Conservation (phyloP, 306 rosid genomes). For the Luffa acutangula region DNA sequence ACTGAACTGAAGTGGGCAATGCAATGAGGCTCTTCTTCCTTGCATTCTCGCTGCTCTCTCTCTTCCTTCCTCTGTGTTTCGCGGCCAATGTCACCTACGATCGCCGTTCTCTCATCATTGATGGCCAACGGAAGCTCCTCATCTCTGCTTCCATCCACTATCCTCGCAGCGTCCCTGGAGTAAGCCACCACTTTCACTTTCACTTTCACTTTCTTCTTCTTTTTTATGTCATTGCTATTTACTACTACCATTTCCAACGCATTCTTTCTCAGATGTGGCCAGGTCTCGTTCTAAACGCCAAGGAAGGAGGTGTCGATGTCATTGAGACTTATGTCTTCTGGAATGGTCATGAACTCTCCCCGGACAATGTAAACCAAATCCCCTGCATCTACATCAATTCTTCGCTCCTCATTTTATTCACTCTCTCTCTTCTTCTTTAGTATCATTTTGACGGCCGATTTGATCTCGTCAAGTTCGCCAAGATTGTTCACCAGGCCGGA, state of each 20-base stretch:
- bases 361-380: conserved; percentile 49
- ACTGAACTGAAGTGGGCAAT: background rate
- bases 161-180: conserved; percentile 91
- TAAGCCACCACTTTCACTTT: background rate
- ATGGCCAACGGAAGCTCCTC: conserved; percentile 69
- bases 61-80: background rate
- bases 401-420: background rate
- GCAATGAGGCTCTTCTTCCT: background rate
- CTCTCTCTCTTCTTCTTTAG: background rate
- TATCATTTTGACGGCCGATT: conserved; percentile 44
- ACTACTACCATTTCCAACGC: too few species aligned
- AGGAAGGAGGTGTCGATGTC: conserved; percentile 74
- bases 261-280: conserved; percentile 69
- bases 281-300: conserved; percentile 67
- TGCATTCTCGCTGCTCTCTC: background rate
- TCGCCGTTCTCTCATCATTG: conserved; percentile 62
- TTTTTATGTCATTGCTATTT: too few species aligned
- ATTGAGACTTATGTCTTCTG: conserved; percentile 93
- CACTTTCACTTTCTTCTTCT: too few species aligned
- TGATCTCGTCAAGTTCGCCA: conserved; percentile 47
- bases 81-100: conserved; percentile 62
- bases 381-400: background rate
- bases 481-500: conserved; percentile 39
- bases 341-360: conserved; percentile 95
- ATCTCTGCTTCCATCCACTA: conserved; percentile 91